phyloP scores from a whole-genome alignment of 768 basidiomycete species.

The Lactarius quietus region DNA sequence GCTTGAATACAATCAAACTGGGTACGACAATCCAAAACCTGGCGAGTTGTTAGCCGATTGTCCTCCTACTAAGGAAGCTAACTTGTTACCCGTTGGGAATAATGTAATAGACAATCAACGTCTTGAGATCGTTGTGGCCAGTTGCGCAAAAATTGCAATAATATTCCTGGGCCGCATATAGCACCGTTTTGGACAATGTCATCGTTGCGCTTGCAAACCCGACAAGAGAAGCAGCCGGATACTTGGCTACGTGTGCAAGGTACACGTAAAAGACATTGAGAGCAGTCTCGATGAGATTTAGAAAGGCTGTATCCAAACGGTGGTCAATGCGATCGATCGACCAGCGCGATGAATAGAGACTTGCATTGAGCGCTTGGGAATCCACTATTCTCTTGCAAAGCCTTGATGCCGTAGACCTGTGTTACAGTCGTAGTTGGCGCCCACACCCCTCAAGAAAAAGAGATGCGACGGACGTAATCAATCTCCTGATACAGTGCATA shows the following conservation, averaged over 20 bases:
- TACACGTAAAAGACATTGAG: conserved; percentile 76
- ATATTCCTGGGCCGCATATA: conserved; percentile 82
- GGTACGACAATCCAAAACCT: conserved; percentile 83
- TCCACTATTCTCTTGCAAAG: conserved; percentile 62
- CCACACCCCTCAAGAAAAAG: conserved; percentile 15
- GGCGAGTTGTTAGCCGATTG: conserved; percentile 6
- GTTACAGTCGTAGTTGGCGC: not conserved
- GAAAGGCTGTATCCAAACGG: conserved; percentile 47
- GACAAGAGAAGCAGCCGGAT: conserved; percentile 66
- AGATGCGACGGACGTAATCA: conserved; percentile 35
- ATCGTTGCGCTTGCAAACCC: conserved; percentile 71
- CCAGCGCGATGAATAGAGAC: not conserved
- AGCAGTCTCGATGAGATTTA: conserved; percentile 78
- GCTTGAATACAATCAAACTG: conserved; percentile 48
- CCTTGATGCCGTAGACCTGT: conserved; percentile 70
- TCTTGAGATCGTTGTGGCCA: conserved; percentile 62
- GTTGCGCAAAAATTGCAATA: conserved; percentile 68
- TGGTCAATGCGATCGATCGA: not conserved
- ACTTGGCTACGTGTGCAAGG: conserved; percentile 56
- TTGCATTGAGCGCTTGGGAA: conserved; percentile 83
- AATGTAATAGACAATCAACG: conserved; percentile 61
- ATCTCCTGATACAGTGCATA: conserved; percentile 77
- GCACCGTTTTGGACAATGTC: conserved; percentile 80
- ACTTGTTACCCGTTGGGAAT: conserved; percentile 62
- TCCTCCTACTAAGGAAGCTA: not conserved